Base-by-base conservation (phyloP, 2,329 filamentous ascomycete genomes). In the Aspergillus tanneri region DNA sequence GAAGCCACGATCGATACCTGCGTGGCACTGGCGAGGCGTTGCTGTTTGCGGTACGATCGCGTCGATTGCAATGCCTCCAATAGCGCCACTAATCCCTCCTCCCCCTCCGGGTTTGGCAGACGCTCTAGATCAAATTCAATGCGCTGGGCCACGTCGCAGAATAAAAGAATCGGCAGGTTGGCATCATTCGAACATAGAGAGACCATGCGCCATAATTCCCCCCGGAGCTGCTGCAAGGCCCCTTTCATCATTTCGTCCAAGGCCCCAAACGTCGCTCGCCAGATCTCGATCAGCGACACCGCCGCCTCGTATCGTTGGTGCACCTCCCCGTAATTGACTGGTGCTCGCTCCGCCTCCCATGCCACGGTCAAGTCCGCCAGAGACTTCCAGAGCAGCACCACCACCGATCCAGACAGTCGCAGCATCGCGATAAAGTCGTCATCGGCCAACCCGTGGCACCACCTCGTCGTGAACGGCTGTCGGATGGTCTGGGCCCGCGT, bases 361-460 rank as follows among this genome's bases (percentile, higher is more conserved):
- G 5, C 43, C 25, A 38, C 2, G 14, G 34, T 46, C 23, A 46
- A 19, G 4, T 30, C 3, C 1, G 43, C 43, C 25, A 46, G 19
- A n/a, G 43, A 38, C 24, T 35, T 9, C 34, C 34, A 46, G 11
- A 46, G 23, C 9, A 46, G 43, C 23, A 46, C 35, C n/a, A 22
- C 18, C 16, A 46, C 25, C 11, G 43, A 46, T 2, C 34, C 35
- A 7, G 35, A 3, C 30, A 14, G 2, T 16, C 16, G 22, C 11
- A 30, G 34, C 23, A 35, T 35, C 11, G 10, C 23, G 18, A 21
- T 19, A 5, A 46, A 16, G 8, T 14, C 5, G 16, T 46, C 43
- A 12, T 19, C 16, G n/a, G 27, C 21, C 11, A 23, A 25, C 11
- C 24, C 24, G 8, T 43, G 18, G 5, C 11, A 22, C 40, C 40